Percentiles rank a stretch among this genome's conserved stretches.
Evolutionary conservation across 192 early-diverging fungal species (phyloP).

Genomic region (Coemansia sp.): DNA sequence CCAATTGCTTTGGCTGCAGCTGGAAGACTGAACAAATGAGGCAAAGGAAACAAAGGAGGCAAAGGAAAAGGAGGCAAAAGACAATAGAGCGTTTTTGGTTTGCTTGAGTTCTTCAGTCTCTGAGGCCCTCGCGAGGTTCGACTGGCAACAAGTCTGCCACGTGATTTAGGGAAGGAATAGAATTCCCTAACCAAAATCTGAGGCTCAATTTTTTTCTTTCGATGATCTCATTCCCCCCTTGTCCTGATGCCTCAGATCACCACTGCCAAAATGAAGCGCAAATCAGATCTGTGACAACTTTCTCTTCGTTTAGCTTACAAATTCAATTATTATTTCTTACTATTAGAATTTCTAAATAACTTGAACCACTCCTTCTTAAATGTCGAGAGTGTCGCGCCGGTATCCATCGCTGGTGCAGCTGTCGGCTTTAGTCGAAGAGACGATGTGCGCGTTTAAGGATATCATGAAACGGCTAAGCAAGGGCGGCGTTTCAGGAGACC

Average conservation of each 20-base stretch:
- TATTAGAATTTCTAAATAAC: background rate
- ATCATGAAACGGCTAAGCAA: slow-evolving; percentile 39
- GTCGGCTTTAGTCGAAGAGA: slow-evolving; percentile 1
- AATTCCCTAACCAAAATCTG: background rate
- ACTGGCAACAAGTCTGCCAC: too few species aligned
- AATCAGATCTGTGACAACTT: background rate
- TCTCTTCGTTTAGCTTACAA: background rate
- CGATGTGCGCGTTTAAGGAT: slow-evolving; percentile 18
- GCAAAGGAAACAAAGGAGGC: background rate
- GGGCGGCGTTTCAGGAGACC: slow-evolving; percentile 36
- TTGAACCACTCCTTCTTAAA: background rate
- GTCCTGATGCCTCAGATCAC: background rate
- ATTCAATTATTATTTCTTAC: background rate
- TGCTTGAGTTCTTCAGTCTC: too few species aligned
- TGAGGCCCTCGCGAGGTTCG: too few species aligned
- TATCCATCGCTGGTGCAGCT: slow-evolving; percentile 31
- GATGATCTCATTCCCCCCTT: background rate
- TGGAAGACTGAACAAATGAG: background rate
- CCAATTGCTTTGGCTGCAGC: background rate
- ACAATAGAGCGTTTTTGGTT: too few species aligned
- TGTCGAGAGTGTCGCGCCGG: slow-evolving; percentile 23
- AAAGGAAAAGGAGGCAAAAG: background rate
- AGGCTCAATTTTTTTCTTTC: background rate
- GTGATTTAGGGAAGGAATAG: too few species aligned
- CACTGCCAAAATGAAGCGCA: background rate